Conservation (phyloP, 1,139 yeast genomes). For the Kodamaea sp. region DNA sequence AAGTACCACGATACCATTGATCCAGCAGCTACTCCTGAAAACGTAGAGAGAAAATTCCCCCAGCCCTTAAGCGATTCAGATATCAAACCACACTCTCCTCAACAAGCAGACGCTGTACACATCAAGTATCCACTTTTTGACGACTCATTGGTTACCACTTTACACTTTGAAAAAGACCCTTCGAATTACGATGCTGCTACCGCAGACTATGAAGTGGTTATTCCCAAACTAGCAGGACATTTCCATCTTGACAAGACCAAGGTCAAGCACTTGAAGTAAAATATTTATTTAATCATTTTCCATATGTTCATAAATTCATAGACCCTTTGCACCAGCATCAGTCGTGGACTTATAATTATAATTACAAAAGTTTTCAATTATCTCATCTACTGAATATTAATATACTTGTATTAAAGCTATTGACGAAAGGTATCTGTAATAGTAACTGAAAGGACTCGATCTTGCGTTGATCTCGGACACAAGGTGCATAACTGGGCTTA, state of each 20-base stretch:
- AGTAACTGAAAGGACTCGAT: too few relatives aligned
- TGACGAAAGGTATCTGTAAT: too few relatives aligned
- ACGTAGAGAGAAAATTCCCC: conserved; percentile 29
- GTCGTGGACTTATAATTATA: too few relatives aligned
- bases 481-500: too few relatives aligned
- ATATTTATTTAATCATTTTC: too few relatives aligned
- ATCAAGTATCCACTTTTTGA: conserved; percentile 53
- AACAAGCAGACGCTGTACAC: conserved; percentile 14
- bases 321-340: too few relatives aligned
- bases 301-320: too few relatives aligned
- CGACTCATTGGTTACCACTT: conserved; percentile 64
- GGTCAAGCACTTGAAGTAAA: conserved; percentile 33
- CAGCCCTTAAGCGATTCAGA: conserved; percentile 20
- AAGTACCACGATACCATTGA: conserved; percentile 23
- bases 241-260: conserved; percentile 33
- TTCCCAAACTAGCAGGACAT: conserved; percentile 58
- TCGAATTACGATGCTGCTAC: conserved; percentile 54
- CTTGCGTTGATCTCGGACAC: too few relatives aligned
- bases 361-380: too few relatives aligned
- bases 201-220: conserved; percentile 63
- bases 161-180: conserved; percentile 71
- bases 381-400: too few relatives aligned
- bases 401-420: too few relatives aligned
- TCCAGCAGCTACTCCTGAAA: conserved; percentile 7
- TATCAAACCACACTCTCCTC: conserved; percentile 4